Evolutionary conservation across 768 basidiomycete genomes (phyloP), one percentile per base, ranked within the genome.

Genomic region (Tephrocybe sp.): DNA sequence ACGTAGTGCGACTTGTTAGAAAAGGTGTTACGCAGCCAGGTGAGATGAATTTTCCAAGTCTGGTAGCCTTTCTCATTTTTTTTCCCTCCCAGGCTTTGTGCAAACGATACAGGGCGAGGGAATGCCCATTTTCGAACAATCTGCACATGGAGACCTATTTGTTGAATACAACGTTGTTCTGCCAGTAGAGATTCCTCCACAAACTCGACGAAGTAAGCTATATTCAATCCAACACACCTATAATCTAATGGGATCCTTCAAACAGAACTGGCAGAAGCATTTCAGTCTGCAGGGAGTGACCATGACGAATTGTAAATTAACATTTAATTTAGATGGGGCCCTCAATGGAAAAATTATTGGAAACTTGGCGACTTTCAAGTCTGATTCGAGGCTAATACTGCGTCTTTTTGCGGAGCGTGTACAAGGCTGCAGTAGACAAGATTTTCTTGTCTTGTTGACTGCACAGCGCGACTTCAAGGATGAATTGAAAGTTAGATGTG

Each of bases 141-240:
- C 72, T 9, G 63, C 69, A n/a, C 75, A 82, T 55, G 97, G 97
- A 13, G 86, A 96, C 65, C 72, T 99, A 41, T 98, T 83, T 60
- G 78, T 99, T 47, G 95, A 98, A 67, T 99, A 96, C 70, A 91
- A 82, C 50, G 91, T 99, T 43, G 85, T 98, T 14, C 69, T 99
- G 48, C 97, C 97, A 3, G 69, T 79, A 43, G 78, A 85, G 48
- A 68, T 99, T 31, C 75, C 84, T 42, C 62, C 80, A 43, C 79
- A 85, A 43, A 81, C 80, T 53, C 83, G 83, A 60, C 78, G 74
- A 65, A 90, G 96, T 98, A 65, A 77, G 93, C 78, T 16, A 14
- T 30, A 20, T 38, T 40, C 35, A 8, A 47, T 44, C 39, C 9
- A 10, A 22, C 6, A 39, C 10, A 38, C 16, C 12, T 0, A 14